Conservation (phyloP, 1,284 basidiomycete species). For the Cryptococcus maquisensis region DNA sequence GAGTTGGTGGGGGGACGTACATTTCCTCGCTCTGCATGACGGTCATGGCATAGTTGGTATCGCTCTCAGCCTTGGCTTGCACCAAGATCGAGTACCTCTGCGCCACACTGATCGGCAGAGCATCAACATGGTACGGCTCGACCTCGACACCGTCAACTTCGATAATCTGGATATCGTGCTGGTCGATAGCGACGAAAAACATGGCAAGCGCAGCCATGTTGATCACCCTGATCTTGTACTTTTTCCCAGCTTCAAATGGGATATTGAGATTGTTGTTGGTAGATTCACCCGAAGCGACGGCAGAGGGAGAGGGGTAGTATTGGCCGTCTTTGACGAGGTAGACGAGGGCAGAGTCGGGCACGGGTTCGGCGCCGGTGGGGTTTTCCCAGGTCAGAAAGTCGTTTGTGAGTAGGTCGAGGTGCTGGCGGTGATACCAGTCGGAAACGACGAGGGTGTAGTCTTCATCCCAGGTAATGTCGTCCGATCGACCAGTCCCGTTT, state of each 20-base stretch:
- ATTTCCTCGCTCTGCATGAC: conserved; percentile 73
- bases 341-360: conserved; percentile 77
- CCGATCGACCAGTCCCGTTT: conserved; percentile 49
- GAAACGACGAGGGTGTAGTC: conserved; percentile 81
- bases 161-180: conserved; percentile 85
- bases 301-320: conserved; percentile 57
- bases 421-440: conserved; percentile 76
- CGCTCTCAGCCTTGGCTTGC: conserved; percentile 78
- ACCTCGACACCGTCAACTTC: conserved; percentile 83
- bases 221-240: conserved; percentile 67
- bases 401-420: conserved; percentile 57
- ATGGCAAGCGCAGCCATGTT: conserved; percentile 61
- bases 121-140: conserved; percentile 64
- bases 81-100: conserved; percentile 94
- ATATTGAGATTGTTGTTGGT: conserved; percentile 77
- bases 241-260: conserved; percentile 71
- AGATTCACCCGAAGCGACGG: conserved; percentile 55
- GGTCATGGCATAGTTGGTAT: conserved; percentile 79
- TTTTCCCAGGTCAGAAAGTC: conserved; percentile 63
- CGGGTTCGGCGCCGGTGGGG: conserved; percentile 69
- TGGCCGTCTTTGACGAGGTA: conserved; percentile 70
- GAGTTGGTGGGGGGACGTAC: conserved; percentile 35
- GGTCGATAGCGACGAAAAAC: conserved; percentile 86
- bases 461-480: conserved; percentile 67
- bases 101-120: conserved; percentile 71